Evolutionary conservation across 257 asterid genomes (phyloP), one percentile per base, ranked within the genome.

Genomic region (Catharanthus roseus): DNA sequence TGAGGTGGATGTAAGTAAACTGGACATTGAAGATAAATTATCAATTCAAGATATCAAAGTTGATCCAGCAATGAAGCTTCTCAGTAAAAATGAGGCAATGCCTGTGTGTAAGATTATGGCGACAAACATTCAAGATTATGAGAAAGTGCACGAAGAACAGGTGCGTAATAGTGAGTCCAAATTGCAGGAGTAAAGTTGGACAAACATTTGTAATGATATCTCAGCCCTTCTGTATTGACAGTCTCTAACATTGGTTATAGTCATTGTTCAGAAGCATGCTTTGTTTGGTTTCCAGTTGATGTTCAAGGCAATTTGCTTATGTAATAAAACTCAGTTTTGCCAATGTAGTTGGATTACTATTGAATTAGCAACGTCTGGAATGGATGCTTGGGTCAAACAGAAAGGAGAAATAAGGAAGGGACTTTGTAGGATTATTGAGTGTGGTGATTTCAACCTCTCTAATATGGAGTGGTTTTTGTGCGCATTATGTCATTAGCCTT

Each of bases 21-120:
- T 93, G 53, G 99, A 93, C 74, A 82, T 93, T 8, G 99, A 85
- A 61, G 99, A 93, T 76, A 78, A 76, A 68, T 76, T 91, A 53
- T 81, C 81, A 42, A 79, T 89, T 76, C 79, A 80, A 8, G 96
- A 89, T 23, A 78, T 91, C 3, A 69, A n/a, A 29, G 84, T 89
- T 77, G 89, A 93, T 79, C 95, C 96, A 1, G 70, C 88, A 77
- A 56, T 91, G 95, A 89, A 89, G 88, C 97, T 89, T 78, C 86
- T 93, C 38, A 88, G 91, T 62, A 93, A 91, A 80, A 80, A 91
- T 29, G 92, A 84, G 68, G 75, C 72, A 0, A 77, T 85, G 83
- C 99, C 99, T 42, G 82, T 89, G n/a, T 93, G 99, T 75, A 91
- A 88, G 90, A 81, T 93, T 68, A 82, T 74, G 86, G 78, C 96